Conservation (phyloP, 306 rosid genomes). For the Clitoria ternatea region DNA sequence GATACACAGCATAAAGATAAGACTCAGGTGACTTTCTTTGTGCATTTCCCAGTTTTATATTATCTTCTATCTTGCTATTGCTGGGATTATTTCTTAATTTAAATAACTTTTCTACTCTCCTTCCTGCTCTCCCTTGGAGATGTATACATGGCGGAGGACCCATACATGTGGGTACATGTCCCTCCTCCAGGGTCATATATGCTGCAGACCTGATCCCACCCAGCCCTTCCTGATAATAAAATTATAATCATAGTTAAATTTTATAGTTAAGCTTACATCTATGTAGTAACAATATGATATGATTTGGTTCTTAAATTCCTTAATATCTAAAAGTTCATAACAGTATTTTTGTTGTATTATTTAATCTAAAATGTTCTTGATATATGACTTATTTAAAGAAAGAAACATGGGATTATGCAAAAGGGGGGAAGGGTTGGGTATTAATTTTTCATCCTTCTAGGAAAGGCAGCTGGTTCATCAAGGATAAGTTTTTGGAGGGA, state of each 20-base stretch:
- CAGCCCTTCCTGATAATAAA: neutral
- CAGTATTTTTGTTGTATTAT: neutral
- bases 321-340: neutral
- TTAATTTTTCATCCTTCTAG: neutral
- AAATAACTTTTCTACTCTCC: neutral
- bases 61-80: neutral
- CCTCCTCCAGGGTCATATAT: neutral
- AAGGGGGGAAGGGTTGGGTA: neutral
- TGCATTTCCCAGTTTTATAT: neutral
- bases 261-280: neutral
- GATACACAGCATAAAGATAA: constrained; percentile 34
- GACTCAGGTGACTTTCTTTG: constrained; percentile 41
- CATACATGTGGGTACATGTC: neutral
- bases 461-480: neutral
- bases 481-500: neutral
- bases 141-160: neutral
- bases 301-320: neutral
- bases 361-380: neutral
- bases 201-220: neutral
- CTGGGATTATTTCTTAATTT: neutral
- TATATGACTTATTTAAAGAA: neutral
- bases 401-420: neutral
- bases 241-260: neutral
- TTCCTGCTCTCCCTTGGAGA: neutral
- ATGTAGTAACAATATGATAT: neutral